Conservation (phyloP, 345 rosid genomes). For the Punica granatum region DNA sequence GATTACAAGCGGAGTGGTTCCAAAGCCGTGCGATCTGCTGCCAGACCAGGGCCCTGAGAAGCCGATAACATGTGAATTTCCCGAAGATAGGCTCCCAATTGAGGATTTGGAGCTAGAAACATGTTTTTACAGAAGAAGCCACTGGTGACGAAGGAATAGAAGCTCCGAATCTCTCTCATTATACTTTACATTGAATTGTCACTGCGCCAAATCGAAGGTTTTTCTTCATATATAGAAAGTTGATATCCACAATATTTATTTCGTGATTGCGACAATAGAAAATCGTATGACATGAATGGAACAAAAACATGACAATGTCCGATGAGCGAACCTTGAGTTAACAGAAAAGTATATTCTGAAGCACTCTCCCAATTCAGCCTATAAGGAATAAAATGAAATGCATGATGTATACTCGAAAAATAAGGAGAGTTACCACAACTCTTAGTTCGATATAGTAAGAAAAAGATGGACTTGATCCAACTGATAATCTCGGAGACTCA, state of each 20-base stretch:
- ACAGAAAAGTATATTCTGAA: too few relatives aligned
- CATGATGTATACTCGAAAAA: too few relatives aligned
- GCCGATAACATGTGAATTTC: slow-evolving; percentile 44
- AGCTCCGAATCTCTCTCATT: neutral
- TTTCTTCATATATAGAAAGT: too few relatives aligned
- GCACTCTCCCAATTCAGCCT: too few relatives aligned
- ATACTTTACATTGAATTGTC: too few relatives aligned
- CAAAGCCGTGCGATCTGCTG: slow-evolving; percentile 47
- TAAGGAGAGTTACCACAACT: neutral
- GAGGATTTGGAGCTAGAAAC: slow-evolving; percentile 33
- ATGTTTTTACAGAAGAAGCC: slow-evolving; percentile 31
- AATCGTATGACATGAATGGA: too few relatives aligned
- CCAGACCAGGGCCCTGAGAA: slow-evolving; percentile 32
- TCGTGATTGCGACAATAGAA: too few relatives aligned
- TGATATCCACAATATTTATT: too few relatives aligned
- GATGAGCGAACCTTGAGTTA: too few relatives aligned
- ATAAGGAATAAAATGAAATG: too few relatives aligned
- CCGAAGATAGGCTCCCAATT: slow-evolving; percentile 44
- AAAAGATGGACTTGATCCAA: neutral
- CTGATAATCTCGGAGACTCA: neutral
- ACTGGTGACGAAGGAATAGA: slow-evolving; percentile 12
- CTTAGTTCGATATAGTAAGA: neutral
- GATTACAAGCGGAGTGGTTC: slow-evolving; percentile 49
- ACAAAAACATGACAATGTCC: too few relatives aligned
- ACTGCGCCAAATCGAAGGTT: too few relatives aligned